Percentiles rank a stretch among this genome's conserved stretches.
These are phyloP conservation scores for Emericellopsis terricola DNA, from an alignment of 495 filamentous ascomycete species.

Conservation along the genomic window DNA sequence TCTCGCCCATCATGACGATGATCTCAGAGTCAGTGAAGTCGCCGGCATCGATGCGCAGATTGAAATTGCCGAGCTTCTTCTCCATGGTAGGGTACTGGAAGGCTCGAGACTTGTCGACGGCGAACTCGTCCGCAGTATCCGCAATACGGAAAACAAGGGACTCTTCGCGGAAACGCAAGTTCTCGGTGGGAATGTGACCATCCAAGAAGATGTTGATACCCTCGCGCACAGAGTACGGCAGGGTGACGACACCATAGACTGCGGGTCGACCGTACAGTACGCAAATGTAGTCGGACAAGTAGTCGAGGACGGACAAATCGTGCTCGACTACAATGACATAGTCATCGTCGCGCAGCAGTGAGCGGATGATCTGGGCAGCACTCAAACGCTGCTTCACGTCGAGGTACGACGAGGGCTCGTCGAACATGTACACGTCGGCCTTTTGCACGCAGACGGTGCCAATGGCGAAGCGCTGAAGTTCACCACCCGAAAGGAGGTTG, in stretches of 20 bases:
- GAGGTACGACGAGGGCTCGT: constrained; percentile 94
- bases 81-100: constrained; percentile 82
- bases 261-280: constrained; percentile 90
- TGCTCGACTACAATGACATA: constrained; percentile 99
- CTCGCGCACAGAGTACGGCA: constrained; percentile 90
- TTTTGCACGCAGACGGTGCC: constrained; percentile 89
- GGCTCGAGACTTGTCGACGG: constrained; percentile 65
- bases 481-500: constrained; percentile 78
- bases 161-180: constrained; percentile 94
- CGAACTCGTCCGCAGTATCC: constrained; percentile 80
- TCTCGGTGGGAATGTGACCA: constrained; percentile 94
- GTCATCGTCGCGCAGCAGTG: constrained; percentile 68
- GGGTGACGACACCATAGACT: constrained; percentile 94
- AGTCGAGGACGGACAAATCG: constrained; percentile 94
- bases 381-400: constrained; percentile 95
- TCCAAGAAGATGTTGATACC: constrained; percentile 99
- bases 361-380: constrained; percentile 81
- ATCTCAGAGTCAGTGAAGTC: constrained; percentile 96
- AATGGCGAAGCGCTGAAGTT: constrained; percentile 94
- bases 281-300: constrained; percentile 95
- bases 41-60: constrained; percentile 63
- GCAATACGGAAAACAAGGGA: constrained; percentile 91
- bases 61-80: constrained; percentile 85
- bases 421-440: constrained; percentile 75
- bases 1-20: constrained; percentile 99